Conservation (phyloP, 192 early-diverging fungal species). For the Podochytrium sp. region DNA sequence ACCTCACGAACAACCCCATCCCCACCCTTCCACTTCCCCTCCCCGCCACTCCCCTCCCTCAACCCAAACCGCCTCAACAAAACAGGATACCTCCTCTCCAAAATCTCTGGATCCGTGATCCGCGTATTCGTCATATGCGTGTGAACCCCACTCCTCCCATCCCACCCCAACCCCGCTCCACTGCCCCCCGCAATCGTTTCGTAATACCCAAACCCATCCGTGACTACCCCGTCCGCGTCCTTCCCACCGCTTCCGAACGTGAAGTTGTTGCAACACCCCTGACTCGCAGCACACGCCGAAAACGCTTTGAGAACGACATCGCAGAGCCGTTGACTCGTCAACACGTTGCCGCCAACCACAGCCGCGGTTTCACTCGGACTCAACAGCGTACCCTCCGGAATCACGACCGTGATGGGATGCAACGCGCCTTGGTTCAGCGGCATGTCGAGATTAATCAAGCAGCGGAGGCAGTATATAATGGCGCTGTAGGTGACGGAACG, state of each 20-base stretch:
- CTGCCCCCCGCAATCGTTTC: conserved; percentile 84
- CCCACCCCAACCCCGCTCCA: conserved; percentile 90
- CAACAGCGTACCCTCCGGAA: conserved; percentile 81
- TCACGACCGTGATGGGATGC: conserved; percentile 77
- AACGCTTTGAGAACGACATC: conserved; percentile 94
- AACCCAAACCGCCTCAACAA: conserved; percentile 84
- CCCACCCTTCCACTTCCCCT: conserved; percentile 77
- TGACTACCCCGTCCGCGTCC: conserved; percentile 51
- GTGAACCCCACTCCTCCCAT: conserved; percentile 73
- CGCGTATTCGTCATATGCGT: conserved; percentile 97
- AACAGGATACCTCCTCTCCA: conserved; percentile 89
- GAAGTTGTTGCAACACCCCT: conserved; percentile 94
- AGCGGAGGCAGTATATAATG: conserved; percentile 95
- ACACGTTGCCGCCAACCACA: conserved; percentile 96
- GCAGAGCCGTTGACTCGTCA: conserved; percentile 90
- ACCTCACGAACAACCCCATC: conserved; percentile 88
- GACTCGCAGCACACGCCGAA: conserved; percentile 85
- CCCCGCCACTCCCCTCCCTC: conserved; percentile 72
- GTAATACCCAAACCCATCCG: conserved; percentile 92
- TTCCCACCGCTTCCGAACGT: conserved; percentile 88
- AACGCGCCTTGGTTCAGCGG: conserved; percentile 96
- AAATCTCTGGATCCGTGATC: conserved; percentile 95
- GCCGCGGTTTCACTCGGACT: conserved; percentile 81
- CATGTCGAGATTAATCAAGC: conserved; percentile 86
- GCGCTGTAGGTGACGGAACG: conserved; percentile 80